Evolutionary conservation across 345 rosid genomes (phyloP).

Genomic region (Theobroma cacao): DNA sequence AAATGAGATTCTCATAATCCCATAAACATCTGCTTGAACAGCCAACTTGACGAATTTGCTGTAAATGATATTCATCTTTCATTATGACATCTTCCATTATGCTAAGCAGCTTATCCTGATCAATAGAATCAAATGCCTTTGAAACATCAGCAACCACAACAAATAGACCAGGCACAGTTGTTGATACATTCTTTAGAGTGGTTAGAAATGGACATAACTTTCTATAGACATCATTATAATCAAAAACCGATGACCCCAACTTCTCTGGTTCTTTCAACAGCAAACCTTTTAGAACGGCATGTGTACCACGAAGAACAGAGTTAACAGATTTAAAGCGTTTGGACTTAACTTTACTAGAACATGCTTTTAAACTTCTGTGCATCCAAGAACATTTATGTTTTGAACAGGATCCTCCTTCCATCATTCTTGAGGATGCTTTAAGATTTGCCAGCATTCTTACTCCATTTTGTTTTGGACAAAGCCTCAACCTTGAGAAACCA

Average conservation of each 20-base stretch:
- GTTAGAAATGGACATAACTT: constrained; percentile 58
- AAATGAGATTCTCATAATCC: constrained; percentile 36
- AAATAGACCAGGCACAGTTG: constrained; percentile 43
- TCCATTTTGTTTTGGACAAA: constrained; percentile 65
- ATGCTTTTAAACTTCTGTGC: constrained; percentile 6
- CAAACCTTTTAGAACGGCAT: constrained; percentile 71
- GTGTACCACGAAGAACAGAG: constrained; percentile 53
- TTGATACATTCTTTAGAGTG: constrained; percentile 47
- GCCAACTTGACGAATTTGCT: constrained; percentile 44
- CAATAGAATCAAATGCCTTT: constrained; percentile 81
- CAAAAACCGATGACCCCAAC: constrained; percentile 81
- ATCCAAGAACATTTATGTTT: constrained; percentile 11
- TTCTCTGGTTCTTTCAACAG: constrained; percentile 59
- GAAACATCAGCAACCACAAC: constrained; percentile 76
- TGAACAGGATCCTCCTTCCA: constrained; percentile 12
- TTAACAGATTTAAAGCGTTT: constrained; percentile 44
- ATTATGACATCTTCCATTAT: constrained; percentile 48
- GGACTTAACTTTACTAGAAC: neutral
- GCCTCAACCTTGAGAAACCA: constrained; percentile 71
- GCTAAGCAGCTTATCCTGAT: constrained; percentile 62
- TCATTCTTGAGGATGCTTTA: constrained; percentile 49
- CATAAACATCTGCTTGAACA: constrained; percentile 44
- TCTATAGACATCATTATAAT: constrained; percentile 73
- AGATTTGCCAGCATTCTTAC: constrained; percentile 69
- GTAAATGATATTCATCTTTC: constrained; percentile 46